phyloP scores from a whole-genome alignment of 2,329 filamentous ascomycete genomes.

The Blastomyces gilchristii region DNA sequence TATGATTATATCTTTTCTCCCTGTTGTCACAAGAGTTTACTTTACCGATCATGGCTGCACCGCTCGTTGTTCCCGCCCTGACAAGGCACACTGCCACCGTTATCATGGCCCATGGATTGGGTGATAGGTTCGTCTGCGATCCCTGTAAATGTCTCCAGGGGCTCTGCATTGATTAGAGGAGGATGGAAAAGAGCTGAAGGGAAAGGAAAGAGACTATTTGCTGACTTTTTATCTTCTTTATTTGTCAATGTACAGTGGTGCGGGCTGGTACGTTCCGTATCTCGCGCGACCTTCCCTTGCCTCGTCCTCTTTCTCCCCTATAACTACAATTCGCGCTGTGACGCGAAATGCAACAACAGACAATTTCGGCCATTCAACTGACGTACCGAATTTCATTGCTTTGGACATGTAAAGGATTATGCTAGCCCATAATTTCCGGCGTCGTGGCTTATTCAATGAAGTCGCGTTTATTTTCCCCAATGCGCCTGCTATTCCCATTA shows the following conservation, averaged over 20 bases:
- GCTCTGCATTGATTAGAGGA: background rate
- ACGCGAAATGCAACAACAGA: background rate
- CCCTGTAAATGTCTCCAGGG: background rate
- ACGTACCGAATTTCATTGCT: background rate
- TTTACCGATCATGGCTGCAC: conserved; percentile 23
- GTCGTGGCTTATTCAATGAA: conserved; percentile 68
- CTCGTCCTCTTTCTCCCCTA: background rate
- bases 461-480: conserved; percentile 92
- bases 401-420: conserved; percentile 45
- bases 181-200: background rate
- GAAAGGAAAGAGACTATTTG: conserved; percentile 3
- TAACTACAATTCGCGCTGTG: background rate
- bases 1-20: background rate
- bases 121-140: conserved; percentile 56
- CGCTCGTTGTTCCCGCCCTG: conserved; percentile 66
- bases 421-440: conserved; percentile 78
- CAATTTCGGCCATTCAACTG: background rate
- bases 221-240: background rate
- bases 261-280: conserved; percentile 33
- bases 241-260: conserved; percentile 30
- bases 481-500: conserved; percentile 77
- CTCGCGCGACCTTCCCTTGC: background rate
- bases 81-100: conserved; percentile 85
- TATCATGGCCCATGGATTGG: conserved; percentile 87
- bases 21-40: background rate